Conservation (phyloP, 345 rosid genomes). For the Salix arbutifolia region DNA sequence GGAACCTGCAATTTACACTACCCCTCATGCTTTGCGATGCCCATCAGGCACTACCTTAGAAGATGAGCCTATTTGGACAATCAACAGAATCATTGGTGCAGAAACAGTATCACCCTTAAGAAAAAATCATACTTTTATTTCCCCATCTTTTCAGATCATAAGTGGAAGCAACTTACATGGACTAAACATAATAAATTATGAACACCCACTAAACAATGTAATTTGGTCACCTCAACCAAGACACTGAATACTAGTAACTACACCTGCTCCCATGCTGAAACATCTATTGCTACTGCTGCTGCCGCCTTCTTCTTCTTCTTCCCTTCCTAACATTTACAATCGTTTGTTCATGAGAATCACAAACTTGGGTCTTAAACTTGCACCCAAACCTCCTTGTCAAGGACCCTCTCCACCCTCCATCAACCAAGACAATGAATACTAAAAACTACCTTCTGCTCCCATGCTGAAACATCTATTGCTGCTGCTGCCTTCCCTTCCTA, state of each 20-base stretch:
- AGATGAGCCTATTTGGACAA: conserved; percentile 12
- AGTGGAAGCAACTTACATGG: conserved; percentile 12
- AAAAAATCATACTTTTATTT: not conserved
- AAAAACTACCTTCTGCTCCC: not conserved
- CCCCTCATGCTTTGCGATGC: not conserved
- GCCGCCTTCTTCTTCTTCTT: not conserved
- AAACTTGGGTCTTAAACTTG: conserved; percentile 86
- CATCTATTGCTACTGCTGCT: conserved; percentile 20
- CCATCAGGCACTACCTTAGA: not conserved
- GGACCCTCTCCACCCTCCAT: conserved; percentile 50
- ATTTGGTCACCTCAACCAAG: not conserved
- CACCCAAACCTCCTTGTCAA: conserved; percentile 62
- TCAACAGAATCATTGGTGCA: not conserved
- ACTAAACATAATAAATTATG: conserved; percentile 7
- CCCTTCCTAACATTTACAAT: conserved; percentile 50
- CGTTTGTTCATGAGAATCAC: conserved; percentile 80
- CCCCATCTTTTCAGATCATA: not conserved
- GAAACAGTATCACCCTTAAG: not conserved
- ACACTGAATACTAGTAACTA: not conserved
- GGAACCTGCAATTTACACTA: not conserved
- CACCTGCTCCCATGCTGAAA: not conserved
- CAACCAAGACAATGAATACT: not conserved
- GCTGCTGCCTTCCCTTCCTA: conserved; percentile 40
- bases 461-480: conserved; percentile 20
- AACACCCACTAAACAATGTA: not conserved